phyloP scores from a whole-genome alignment of 495 filamentous ascomycete genomes.

The Lichenothelia convexa region DNA sequence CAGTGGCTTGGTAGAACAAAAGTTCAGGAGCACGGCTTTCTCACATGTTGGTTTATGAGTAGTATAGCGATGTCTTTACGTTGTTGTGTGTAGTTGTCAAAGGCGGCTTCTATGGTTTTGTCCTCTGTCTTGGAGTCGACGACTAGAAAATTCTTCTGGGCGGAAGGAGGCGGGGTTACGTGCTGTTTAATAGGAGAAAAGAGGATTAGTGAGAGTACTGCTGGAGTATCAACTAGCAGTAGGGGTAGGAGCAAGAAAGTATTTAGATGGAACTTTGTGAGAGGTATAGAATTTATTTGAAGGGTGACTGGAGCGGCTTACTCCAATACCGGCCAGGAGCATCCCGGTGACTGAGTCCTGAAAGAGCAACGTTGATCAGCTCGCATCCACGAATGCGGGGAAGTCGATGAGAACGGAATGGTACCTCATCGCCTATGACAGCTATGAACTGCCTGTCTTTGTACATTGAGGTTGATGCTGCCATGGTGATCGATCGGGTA shows the following conservation, averaged over 20 bases:
- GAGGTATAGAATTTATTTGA: slow-evolving; percentile 1
- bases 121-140: slow-evolving; percentile 86
- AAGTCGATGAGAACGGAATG: slow-evolving; percentile 1
- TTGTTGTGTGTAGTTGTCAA: slow-evolving; percentile 70
- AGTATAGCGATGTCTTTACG: slow-evolving; percentile 93
- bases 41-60: slow-evolving; percentile 93
- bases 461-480: slow-evolving; percentile 36
- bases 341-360: slow-evolving; percentile 89
- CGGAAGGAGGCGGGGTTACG: slow-evolving; percentile 60
- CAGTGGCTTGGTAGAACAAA: background rate
- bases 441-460: slow-evolving; percentile 93
- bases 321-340: slow-evolving; percentile 84
- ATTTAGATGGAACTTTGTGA: too few relatives aligned
- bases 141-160: slow-evolving; percentile 92
- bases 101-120: slow-evolving; percentile 73
- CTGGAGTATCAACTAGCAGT: too few relatives aligned
- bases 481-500: too few relatives aligned
- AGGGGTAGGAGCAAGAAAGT: too few relatives aligned
- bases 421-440: slow-evolving; percentile 92
- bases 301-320: slow-evolving; percentile 30
- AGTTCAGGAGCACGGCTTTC: slow-evolving; percentile 17
- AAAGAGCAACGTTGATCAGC: slow-evolving; percentile 14
- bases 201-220: too few relatives aligned
- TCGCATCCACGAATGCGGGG: background rate
- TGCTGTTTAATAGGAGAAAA: slow-evolving; percentile 46